These are phyloP conservation scores for Psilocybe tampanensis DNA, from an alignment of 768 basidiomycete genomes.

Conservation along the genomic window DNA sequence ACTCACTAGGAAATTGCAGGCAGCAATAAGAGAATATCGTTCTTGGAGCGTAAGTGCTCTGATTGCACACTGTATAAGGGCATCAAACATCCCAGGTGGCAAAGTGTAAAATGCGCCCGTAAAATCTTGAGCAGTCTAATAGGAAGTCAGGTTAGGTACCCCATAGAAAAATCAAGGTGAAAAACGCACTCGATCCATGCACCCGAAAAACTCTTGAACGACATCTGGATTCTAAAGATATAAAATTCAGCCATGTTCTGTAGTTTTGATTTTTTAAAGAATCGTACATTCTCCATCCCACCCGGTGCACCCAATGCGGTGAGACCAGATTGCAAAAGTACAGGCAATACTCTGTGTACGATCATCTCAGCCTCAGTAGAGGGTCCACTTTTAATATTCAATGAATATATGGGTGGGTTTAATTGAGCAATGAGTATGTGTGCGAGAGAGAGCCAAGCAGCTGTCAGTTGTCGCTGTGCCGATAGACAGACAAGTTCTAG, in stretches of 20 bases:
- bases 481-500: constrained; percentile 79
- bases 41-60: constrained; percentile 74
- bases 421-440: constrained; percentile 82
- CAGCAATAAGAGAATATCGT: constrained; percentile 81
- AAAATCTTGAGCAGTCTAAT: constrained; percentile 60
- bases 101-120: constrained; percentile 61
- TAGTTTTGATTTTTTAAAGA: too few species aligned
- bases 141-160: constrained; percentile 9
- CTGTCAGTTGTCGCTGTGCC: constrained; percentile 70
- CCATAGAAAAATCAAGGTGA: background rate
- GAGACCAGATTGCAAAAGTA: constrained; percentile 62
- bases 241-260: background rate
- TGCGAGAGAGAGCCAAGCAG: constrained; percentile 84
- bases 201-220: constrained; percentile 86
- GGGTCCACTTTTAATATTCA: constrained; percentile 53
- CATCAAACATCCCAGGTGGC: constrained; percentile 63
- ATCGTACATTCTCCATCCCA: constrained; percentile 70
- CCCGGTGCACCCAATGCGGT: constrained; percentile 53
- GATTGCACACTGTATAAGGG: constrained; percentile 70
- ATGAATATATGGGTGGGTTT: constrained; percentile 64
- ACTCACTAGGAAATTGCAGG: constrained; percentile 81
- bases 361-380: constrained; percentile 55
- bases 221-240: constrained; percentile 81
- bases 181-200: constrained; percentile 68
- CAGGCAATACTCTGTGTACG: constrained; percentile 56